Base-by-base conservation (phyloP, 169 alveolate genomes). In the Plasmodium fragile region DNA sequence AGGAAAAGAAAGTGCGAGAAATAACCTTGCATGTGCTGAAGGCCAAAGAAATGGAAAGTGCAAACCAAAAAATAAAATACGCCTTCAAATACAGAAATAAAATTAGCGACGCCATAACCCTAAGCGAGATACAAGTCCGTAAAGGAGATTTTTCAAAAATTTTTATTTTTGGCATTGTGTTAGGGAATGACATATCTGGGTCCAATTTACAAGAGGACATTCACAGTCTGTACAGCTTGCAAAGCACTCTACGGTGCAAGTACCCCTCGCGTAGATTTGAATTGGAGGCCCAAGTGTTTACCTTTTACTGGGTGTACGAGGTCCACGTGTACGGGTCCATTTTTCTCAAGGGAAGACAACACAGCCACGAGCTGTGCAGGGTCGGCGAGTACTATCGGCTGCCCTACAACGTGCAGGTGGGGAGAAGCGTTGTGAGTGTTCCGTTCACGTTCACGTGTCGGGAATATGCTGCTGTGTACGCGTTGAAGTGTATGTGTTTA, bases 1-100 rank as follows among this genome's bases (percentile, higher is more conserved):
- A 79, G 71, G 94, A 89, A 65, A 89, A 89, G 32, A 80, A 89
- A 52, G 32, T 89, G 8, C 94, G 94, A 28, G 94, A 89, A 55
- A 52, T 89, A 13, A 79, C 71, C 13, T 22, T 89, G 18, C 53
- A 89, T 34, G 91, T 89, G 2, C 43, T 89, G 72, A 89, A 89
- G 71, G 70, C 8, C 28, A 89, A 89, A 43, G 94, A 89, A 80
- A 52, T 16, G 22, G 65, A 41, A 16, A 22, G 13, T 65, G 22
- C 72, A 59, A 39, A 65, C n/a, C 73, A 79, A 36, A 11, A 69
- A 65, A 39, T 16, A 0, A 89, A 89, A 34, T 89, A 79, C 53
- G 13, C 39, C 16, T 80, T 79, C 36, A 89, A 89, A 65, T 89
- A 89, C 41, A 36, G 94, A 89, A 89, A 89, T 45, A 89, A 41